phyloP scores from a whole-genome alignment of 164 flowering plant species.

The Aristolochia californica region DNA sequence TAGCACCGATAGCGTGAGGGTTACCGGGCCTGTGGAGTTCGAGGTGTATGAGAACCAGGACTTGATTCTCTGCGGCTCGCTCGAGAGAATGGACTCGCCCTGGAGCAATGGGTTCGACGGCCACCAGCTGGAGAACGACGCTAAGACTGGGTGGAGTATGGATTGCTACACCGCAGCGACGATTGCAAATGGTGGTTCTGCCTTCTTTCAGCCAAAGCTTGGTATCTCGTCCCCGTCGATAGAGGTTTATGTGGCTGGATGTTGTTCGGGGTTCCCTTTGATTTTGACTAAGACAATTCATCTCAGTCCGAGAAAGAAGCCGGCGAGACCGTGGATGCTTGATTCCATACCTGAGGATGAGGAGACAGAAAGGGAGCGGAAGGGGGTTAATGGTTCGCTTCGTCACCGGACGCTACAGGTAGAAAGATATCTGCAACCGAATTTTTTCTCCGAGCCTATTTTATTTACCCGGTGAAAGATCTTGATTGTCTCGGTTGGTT shows the following conservation, averaged over 20 bases:
- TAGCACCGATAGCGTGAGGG: slow-evolving; percentile 64
- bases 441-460: too few species aligned
- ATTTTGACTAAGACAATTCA: slow-evolving; percentile 66
- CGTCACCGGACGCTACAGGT: slow-evolving; percentile 45
- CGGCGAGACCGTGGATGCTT: slow-evolving; percentile 30
- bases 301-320: slow-evolving; percentile 54
- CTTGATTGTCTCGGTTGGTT: too few species aligned
- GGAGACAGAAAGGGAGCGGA: slow-evolving; percentile 43
- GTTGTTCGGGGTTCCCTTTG: slow-evolving; percentile 66
- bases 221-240: slow-evolving; percentile 56
- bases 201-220: slow-evolving; percentile 53
- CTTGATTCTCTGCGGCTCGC: slow-evolving; percentile 59
- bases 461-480: too few species aligned
- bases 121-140: slow-evolving; percentile 25
- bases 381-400: slow-evolving; percentile 22
- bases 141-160: slow-evolving; percentile 67
- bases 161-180: slow-evolving; percentile 48
- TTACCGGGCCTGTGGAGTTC: slow-evolving; percentile 61
- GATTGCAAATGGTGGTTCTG: slow-evolving; percentile 25
- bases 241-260: slow-evolving; percentile 93
- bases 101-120: slow-evolving; percentile 29
- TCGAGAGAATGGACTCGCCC: slow-evolving; percentile 45
- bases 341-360: slow-evolving; percentile 91
- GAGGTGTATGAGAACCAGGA: slow-evolving; percentile 61
- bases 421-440: slow-evolving; percentile 2